These are phyloP conservation scores for Amanita thiersii DNA, from an alignment of 768 basidiomycete species.

Conservation along the genomic window DNA sequence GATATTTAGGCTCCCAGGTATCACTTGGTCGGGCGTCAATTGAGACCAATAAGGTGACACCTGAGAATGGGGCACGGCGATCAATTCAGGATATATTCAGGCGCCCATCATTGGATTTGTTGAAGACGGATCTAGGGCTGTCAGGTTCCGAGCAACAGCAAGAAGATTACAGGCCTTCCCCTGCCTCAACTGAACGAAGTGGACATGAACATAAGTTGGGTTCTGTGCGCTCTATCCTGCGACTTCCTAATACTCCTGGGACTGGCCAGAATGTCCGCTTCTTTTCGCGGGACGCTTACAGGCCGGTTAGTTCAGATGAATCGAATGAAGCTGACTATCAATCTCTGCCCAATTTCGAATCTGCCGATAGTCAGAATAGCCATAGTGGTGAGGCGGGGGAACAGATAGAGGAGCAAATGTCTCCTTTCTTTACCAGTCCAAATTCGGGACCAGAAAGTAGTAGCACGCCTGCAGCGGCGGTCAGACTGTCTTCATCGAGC, in stretches of 20 bases:
- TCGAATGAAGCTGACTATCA: constrained; percentile 37
- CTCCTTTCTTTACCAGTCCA: constrained; percentile 22
- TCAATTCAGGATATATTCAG: too few species aligned
- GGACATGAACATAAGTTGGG: constrained; percentile 32
- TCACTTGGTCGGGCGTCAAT: not conserved
- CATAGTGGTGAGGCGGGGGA: constrained; percentile 7
- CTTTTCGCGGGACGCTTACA: constrained; percentile 64
- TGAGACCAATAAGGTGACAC: too few species aligned
- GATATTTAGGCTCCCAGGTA: not conserved
- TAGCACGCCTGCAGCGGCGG: constrained; percentile 20
- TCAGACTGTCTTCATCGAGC: constrained; percentile 23
- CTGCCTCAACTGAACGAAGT: constrained; percentile 22
- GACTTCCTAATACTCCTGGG: constrained; percentile 62
- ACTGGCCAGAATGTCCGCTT: constrained; percentile 78
- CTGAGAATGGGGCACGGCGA: too few species aligned
- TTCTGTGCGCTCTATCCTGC: constrained; percentile 66
- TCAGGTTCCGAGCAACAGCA: too few species aligned
- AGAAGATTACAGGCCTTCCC: constrained; percentile 17
- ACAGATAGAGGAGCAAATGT: constrained; percentile 18
- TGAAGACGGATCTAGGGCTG: too few species aligned
- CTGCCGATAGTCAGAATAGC: not conserved
- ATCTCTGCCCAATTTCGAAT: constrained; percentile 18
- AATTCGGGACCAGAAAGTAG: constrained; percentile 17
- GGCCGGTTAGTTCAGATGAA: constrained; percentile 55
- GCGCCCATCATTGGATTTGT: too few species aligned